These are phyloP conservation scores for Plasmodium gonderi DNA, from an alignment of 169 alveolate genomes.

Conservation along the genomic window DNA sequence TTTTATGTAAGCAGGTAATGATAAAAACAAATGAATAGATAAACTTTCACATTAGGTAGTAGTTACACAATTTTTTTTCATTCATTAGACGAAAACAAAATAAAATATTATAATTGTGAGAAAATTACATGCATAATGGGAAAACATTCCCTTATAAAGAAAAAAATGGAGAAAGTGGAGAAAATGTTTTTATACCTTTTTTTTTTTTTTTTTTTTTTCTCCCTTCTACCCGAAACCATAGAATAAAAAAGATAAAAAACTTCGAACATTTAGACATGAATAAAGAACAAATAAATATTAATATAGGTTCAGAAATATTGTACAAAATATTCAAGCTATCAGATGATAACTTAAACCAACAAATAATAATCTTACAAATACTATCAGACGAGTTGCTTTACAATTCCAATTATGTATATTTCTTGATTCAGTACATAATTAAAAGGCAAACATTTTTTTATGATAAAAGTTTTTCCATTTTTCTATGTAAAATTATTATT, in stretches of 20 bases:
- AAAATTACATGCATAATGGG: too few species aligned
- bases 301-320: conserved; percentile 35
- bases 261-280: conserved; percentile 13
- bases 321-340: conserved; percentile 39
- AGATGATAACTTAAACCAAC: conserved; percentile 26
- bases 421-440: conserved; percentile 44
- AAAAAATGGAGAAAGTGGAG: neutral
- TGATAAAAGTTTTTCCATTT: conserved; percentile 26
- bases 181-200: neutral
- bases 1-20: conserved; percentile 46
- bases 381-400: conserved; percentile 54
- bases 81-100: neutral
- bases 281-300: conserved; percentile 16
- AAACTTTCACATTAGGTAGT: neutral
- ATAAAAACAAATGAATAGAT: neutral
- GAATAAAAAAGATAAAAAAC: conserved; percentile 10
- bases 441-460: conserved; percentile 53
- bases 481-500: conserved; percentile 47
- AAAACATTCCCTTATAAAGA: neutral
- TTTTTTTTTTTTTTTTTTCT: neutral
- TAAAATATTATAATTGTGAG: neutral
- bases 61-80: too few species aligned
- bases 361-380: conserved; percentile 28
- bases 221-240: neutral
- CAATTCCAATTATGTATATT: conserved; percentile 35